Base-by-base conservation (phyloP, 139 green algal species). In the Coccomyxa sp. region DNA sequence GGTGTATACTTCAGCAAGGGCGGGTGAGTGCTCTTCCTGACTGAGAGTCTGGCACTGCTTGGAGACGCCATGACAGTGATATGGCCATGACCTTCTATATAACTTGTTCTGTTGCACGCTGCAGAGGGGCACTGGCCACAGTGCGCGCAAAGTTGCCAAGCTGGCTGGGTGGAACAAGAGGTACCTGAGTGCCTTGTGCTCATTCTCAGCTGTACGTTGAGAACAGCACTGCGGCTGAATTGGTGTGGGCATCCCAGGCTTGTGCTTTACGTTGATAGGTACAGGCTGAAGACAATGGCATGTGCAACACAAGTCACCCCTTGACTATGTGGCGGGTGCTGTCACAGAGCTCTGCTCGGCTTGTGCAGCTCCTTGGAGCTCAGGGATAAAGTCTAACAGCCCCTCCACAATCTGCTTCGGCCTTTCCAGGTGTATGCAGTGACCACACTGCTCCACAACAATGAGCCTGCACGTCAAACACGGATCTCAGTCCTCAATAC, bases 391-490 rank as follows among this genome's bases (percentile, higher is more conserved):
- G 5, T 83, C 54, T 0, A 78, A 68, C 31, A 92, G 44, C 0
- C 74, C 50, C 36, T 83, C 33, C n/a, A 84, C 81, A 69, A 92
- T 39, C 0, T 77, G 27, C 29, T 89, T 18, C 5, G 93, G 88
- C 82, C 97, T 82, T 86, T 98, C 94, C 70, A 98, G 75, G 78
- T 97, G 93, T 2, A 83, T 82, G n/a, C 85, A 89, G 89, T 98
- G 95, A 14, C 95, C 95, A 75, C 93, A 96, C 0, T 91, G 75
- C 37, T 96, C 89, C 31, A 97, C 69, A 85, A 86, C 94, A 37
- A 84, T 78, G 77, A 97, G 83, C 68, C 75, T 81, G 29, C 38
- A 27, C 1, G 14, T n/a, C n/a, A n/a, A n/a, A n/a, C n/a, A n/a
- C n/a, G n/a, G n/a, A n/a, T n/a, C n/a, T n/a, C n/a, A n/a, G n/a